Base-by-base conservation (phyloP, 345 rosid species). In the Moricandia moricandioides region DNA sequence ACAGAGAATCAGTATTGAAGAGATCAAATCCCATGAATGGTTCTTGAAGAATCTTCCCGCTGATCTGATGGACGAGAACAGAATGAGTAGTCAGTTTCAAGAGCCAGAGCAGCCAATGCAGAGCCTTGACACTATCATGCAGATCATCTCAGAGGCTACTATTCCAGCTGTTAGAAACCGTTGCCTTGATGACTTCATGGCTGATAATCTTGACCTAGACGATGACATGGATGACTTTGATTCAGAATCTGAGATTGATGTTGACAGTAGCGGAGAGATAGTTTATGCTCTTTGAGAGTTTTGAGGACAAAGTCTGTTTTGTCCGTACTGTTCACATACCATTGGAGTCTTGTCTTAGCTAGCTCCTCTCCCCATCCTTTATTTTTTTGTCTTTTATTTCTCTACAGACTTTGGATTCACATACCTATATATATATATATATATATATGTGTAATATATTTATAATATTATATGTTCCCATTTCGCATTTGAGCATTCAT, bases 241-340 rank as follows among this genome's bases (percentile, higher is more conserved):
- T 76, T 86, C 86, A 13, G 98, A 90, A 35, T 84, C 89, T 2
- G 99, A 95, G 63, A 89, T 89, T 11, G 99, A 92, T 74, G 75
- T 90, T 35, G 96, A 95, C 79, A 95, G 97, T 82, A 92, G 98
- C 0, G 96, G 97, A 71, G 96, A 95, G 84, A 88, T 95, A 62
- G 83, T 92, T 24, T 89, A 92, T 65, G 98, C 97, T 11, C 74
- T 88, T 75, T 60, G 64, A 76, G 57, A 37, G 56, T 61, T n/a
- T 47, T n/a, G 11, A 61, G 63, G 69, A 52, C 63, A 68, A 68
- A 17, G 1, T 63, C 59, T 70, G 70, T 7, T 69, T 55, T 62
- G 65, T 62, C 47, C 63, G 12, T 60, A 68, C 73, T 51, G 78
- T 75, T 75, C 55, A 60, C 45, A 68, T 69, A 16, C 37, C 12